phyloP scores from a whole-genome alignment of 129 eudicot genomes.

The Tagetes erecta region DNA sequence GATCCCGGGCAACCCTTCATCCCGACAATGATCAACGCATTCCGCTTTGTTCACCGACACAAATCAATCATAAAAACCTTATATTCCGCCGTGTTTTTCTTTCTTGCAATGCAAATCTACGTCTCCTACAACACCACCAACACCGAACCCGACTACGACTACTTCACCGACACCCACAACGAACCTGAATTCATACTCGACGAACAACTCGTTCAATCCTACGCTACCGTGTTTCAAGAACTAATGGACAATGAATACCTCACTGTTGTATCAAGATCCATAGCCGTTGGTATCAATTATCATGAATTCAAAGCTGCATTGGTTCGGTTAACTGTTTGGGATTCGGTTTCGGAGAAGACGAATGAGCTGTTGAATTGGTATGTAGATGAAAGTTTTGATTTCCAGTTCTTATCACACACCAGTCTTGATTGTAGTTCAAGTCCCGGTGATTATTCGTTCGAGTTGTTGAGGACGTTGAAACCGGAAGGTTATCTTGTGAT shows the following conservation, averaged over 20 bases:
- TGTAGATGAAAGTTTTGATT: constrained; percentile 35
- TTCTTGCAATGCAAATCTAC: too few species aligned
- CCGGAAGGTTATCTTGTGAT: constrained; percentile 52
- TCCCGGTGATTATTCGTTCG: constrained; percentile 40
- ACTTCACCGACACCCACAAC: too few species aligned
- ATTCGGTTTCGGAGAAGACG: constrained; percentile 32
- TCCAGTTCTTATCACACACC: constrained; percentile 40
- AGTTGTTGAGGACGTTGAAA: constrained; percentile 49
- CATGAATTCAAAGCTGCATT: constrained; percentile 36
- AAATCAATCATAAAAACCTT: too few species aligned
- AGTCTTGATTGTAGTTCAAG: constrained; percentile 34
- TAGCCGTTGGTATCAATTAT: constrained; percentile 39
- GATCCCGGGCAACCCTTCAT: too few species aligned
- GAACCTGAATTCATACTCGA: background rate
- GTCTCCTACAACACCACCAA: too few species aligned
- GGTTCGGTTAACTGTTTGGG: constrained; percentile 36
- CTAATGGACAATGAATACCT: constrained; percentile 46
- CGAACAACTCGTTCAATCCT: constrained; percentile 29
- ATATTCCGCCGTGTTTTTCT: too few species aligned
- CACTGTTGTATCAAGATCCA: constrained; percentile 16
- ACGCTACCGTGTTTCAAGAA: constrained; percentile 49
- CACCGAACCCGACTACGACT: too few species aligned
- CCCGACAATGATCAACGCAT: too few species aligned
- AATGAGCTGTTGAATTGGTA: constrained; percentile 23
- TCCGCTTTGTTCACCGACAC: too few species aligned